phyloP scores from a whole-genome alignment of 1,284 basidiomycete species.

The Pascua sp. region DNA sequence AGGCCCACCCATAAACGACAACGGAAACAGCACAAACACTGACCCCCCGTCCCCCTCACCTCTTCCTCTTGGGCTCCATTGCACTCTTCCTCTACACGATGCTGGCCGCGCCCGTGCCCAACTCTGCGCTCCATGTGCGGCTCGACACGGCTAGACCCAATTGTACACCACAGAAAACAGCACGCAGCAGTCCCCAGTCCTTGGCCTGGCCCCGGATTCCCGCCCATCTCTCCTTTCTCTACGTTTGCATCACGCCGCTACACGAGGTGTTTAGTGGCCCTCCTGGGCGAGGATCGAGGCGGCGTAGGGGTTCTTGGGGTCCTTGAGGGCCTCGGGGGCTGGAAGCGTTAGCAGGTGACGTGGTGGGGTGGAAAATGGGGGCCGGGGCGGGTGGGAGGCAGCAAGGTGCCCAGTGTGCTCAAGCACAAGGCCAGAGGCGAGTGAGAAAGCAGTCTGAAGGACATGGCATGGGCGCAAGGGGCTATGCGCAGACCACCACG shows the following conservation, averaged over 20 bases:
- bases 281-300: conserved; percentile 20
- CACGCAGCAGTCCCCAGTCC: too few relatives aligned
- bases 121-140: too few relatives aligned
- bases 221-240: background rate
- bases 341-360: conserved; percentile 10
- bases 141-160: too few relatives aligned
- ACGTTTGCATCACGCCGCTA: conserved; percentile 13
- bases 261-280: conserved; percentile 12
- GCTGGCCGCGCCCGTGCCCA: too few relatives aligned
- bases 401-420: background rate
- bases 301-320: conserved; percentile 38
- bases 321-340: conserved; percentile 35
- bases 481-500: background rate
- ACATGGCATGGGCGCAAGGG: background rate
- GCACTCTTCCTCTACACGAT: too few relatives aligned
- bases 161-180: too few relatives aligned
- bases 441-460: background rate
- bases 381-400: background rate
- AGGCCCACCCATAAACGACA: too few relatives aligned
- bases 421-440: background rate
- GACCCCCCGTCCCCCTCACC: too few relatives aligned
- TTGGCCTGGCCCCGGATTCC: too few relatives aligned
- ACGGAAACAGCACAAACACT: too few relatives aligned
- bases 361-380: background rate
- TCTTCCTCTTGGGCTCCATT: too few relatives aligned